Evolutionary conservation across 768 basidiomycete species (phyloP), one percentile per base, ranked within the genome.

Genomic region (Coprinellus aureogranulatus): DNA sequence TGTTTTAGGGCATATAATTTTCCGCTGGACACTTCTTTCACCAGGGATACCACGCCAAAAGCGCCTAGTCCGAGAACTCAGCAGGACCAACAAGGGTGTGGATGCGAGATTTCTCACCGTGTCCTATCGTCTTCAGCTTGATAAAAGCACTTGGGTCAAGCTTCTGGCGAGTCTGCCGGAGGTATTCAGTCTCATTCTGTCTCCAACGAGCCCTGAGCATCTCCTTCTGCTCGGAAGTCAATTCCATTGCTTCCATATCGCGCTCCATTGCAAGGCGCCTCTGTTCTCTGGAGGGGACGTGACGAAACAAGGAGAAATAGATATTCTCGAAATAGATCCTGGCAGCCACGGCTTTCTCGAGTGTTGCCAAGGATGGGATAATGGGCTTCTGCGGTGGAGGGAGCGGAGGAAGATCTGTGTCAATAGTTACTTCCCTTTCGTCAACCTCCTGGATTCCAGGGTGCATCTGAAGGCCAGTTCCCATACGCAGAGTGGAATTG

Each of bases 1-100:
- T 98, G 91, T 72, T 98, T 99, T 92, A 99, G 98, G 54, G 94
- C 94, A 67, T 87, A 98, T 46, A 98, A 77, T 59, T 85, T 83
- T 18, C 92, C 90, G 3, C 86, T 84, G 25, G 83, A 78, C 64
- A 82, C 83, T 73, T 98, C 94, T 71, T 80, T 85, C 39, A 97
- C 96, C 50, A 99, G 84, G 10, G 88, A 90, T 18, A 99, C 96
- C 45, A 98, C 95, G 0, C 95, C 96, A 73, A 99, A 98, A 10
- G 95, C 95, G 64, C 93, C 93, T 89, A 71, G 59, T 64, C 62
- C 62, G 66, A 68, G 64, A 52, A 18, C 5, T 22, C 41, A 44
- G 53, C 59, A 54, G 68, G 57, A 60, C 65, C 70, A 42, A 62
- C 51, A 50, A 54, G 54, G n/a, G n/a, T 23, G 62, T 39, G 53